These are phyloP conservation scores for Sporopachydermia quercuum DNA, from an alignment of 805 yeast species.

Conservation along the genomic window DNA sequence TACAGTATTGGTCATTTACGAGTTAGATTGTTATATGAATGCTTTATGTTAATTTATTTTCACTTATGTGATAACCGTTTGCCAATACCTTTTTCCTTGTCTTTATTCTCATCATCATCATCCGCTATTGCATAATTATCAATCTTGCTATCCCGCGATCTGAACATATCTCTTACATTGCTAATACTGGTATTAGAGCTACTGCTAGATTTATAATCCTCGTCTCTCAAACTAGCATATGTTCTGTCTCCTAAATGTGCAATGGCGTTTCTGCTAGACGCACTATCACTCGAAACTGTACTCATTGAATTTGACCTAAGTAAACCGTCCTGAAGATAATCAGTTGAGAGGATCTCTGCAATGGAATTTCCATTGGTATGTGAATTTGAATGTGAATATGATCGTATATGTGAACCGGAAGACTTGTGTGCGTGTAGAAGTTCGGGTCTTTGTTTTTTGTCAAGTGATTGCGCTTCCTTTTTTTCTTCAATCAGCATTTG, in stretches of 20 bases:
- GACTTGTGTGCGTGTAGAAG: too few relatives aligned
- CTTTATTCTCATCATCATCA: not conserved
- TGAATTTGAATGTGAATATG: too few relatives aligned
- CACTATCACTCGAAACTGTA: not conserved
- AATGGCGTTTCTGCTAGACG: not conserved
- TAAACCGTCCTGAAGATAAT: not conserved
- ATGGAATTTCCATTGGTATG: too few relatives aligned
- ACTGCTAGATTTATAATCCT: not conserved
- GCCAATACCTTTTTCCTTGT: too few relatives aligned
- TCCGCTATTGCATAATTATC: not conserved
- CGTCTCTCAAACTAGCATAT: not conserved
- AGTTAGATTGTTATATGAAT: too few relatives aligned
- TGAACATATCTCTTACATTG: not conserved
- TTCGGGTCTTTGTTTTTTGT: too few relatives aligned
- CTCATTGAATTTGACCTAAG: not conserved
- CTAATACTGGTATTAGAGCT: not conserved
- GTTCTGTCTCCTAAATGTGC: not conserved
- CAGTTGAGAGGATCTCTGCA: not conserved
- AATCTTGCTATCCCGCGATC: not conserved
- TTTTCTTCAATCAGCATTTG: constrained; percentile 31
- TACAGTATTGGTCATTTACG: too few relatives aligned
- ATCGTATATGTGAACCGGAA: too few relatives aligned
- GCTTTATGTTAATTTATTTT: too few relatives aligned
- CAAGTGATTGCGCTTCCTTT: constrained; percentile 3
- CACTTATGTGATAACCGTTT: too few relatives aligned